phyloP scores from a whole-genome alignment of 371 early-diverging fungal species.

The Umbelopsis sp. region DNA sequence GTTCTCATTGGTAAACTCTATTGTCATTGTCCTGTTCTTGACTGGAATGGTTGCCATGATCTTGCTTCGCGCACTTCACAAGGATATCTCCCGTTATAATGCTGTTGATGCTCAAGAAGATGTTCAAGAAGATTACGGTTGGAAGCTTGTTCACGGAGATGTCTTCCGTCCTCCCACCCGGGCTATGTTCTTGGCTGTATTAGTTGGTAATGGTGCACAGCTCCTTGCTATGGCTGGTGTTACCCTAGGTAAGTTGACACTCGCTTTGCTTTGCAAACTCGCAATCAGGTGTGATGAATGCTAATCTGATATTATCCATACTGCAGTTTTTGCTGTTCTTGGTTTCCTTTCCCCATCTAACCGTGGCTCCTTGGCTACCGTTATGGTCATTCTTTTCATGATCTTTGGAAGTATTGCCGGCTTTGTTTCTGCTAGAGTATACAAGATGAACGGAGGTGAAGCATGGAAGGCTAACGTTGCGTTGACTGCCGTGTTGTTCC shows the following conservation, averaged over 20 bases:
- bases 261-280: background rate
- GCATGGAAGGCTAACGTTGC: conserved; percentile 82
- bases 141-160: conserved; percentile 95
- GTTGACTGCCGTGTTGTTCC: conserved; percentile 86
- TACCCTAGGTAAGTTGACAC: conserved; percentile 53
- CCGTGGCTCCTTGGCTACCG: conserved; percentile 90
- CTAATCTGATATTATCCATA: background rate
- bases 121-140: conserved; percentile 88
- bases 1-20: conserved; percentile 87
- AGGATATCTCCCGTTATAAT: conserved; percentile 83
- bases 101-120: conserved; percentile 79
- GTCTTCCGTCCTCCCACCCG: conserved; percentile 88
- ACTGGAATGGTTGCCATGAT: conserved; percentile 89
- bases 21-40: conserved; percentile 88
- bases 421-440: conserved; percentile 85
- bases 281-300: background rate
- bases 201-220: conserved; percentile 92
- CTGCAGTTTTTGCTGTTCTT: conserved; percentile 86
- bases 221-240: conserved; percentile 84
- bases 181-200: conserved; percentile 80
- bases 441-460: conserved; percentile 94
- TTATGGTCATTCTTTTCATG: conserved; percentile 90
- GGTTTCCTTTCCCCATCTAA: conserved; percentile 96
- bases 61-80: conserved; percentile 83
- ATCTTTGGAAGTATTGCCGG: conserved; percentile 86